These are phyloP conservation scores for Moesziomyces parantarcticus DNA, from an alignment of 1,284 basidiomycete species.

Conservation along the genomic window DNA sequence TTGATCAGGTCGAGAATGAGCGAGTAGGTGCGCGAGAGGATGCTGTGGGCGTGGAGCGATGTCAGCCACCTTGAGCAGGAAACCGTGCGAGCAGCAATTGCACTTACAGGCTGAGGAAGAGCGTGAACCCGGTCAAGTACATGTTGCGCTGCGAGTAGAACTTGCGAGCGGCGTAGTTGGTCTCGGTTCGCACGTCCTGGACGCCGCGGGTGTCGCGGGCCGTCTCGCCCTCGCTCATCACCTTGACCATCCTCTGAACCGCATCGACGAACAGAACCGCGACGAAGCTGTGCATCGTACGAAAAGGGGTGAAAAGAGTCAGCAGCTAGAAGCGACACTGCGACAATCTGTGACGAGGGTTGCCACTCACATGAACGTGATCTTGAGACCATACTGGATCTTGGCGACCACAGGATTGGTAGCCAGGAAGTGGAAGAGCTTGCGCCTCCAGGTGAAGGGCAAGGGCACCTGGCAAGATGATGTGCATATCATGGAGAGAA, in stretches of 20 bases:
- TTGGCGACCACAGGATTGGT: conserved; percentile 69
- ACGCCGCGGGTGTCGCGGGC: conserved; percentile 75
- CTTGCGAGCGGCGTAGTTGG: conserved; percentile 83
- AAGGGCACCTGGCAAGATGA: conserved; percentile 72
- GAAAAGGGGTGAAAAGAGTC: neutral
- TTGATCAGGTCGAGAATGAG: conserved; percentile 91
- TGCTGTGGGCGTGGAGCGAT: conserved; percentile 58
- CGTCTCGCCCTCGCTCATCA: conserved; percentile 79
- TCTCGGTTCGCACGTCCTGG: conserved; percentile 81
- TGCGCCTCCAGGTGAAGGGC: conserved; percentile 78
- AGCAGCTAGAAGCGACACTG: neutral
- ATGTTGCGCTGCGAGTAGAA: conserved; percentile 82
- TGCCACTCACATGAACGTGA: conserved; percentile 84
- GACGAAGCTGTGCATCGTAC: conserved; percentile 76
- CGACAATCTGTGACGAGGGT: no score
- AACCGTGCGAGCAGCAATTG: neutral
- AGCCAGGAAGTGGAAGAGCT: conserved; percentile 80
- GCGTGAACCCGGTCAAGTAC: conserved; percentile 81
- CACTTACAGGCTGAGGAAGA: conserved; percentile 76
- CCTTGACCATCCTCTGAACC: conserved; percentile 89
- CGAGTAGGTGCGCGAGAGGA: conserved; percentile 90
- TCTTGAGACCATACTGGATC: conserved; percentile 78
- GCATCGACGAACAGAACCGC: conserved; percentile 85
- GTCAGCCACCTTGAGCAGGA: neutral
- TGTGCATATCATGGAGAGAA: neutral